Percentiles rank a stretch among this genome's conserved stretches.
These are phyloP conservation scores for Tausonia pullulans DNA, from an alignment of 1,284 basidiomycete species.

Conservation along the genomic window DNA sequence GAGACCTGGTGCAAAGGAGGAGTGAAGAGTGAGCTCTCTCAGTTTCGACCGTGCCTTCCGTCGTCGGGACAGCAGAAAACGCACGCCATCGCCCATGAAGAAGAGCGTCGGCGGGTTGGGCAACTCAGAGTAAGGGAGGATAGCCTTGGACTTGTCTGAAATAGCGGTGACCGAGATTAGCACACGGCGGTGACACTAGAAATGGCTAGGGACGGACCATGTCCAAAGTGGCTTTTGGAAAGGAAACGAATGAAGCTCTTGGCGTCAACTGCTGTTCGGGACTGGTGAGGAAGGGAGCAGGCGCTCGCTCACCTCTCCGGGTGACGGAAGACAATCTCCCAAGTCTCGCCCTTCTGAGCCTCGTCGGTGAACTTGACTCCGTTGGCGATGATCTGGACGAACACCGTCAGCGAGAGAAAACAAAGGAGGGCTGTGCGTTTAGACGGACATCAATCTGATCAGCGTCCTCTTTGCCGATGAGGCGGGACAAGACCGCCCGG, in stretches of 20 bases:
- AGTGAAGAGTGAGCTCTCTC: not conserved
- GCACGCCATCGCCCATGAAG: constrained; percentile 93
- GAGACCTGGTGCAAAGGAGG: constrained; percentile 9
- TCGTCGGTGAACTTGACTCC: constrained; percentile 49
- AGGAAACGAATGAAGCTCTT: not conserved
- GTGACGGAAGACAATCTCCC: constrained; percentile 79
- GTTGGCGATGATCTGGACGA: constrained; percentile 70
- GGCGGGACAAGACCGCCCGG: constrained; percentile 67
- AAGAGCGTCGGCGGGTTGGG: constrained; percentile 64
- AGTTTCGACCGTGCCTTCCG: too few relatives aligned
- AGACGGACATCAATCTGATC: constrained; percentile 42
- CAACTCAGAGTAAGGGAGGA: constrained; percentile 68
- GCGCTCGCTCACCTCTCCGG: constrained; percentile 52
- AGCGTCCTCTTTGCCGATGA: constrained; percentile 61
- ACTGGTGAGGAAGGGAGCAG: not conserved
- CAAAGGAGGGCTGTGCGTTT: too few relatives aligned
- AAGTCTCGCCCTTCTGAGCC: constrained; percentile 51
- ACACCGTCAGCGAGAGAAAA: too few relatives aligned
- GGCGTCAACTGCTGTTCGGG: too few relatives aligned
- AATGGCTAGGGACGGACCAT: not conserved
- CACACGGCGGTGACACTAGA: constrained; percentile 25
- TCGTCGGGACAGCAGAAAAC: constrained; percentile 44
- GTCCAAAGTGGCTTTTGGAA: not conserved
- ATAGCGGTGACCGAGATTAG: constrained; percentile 60
- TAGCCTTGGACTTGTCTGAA: constrained; percentile 74